These are phyloP conservation scores for Schizochytrium sp. DNA, from an alignment of 108 stramenopile species.

Conservation along the genomic window DNA sequence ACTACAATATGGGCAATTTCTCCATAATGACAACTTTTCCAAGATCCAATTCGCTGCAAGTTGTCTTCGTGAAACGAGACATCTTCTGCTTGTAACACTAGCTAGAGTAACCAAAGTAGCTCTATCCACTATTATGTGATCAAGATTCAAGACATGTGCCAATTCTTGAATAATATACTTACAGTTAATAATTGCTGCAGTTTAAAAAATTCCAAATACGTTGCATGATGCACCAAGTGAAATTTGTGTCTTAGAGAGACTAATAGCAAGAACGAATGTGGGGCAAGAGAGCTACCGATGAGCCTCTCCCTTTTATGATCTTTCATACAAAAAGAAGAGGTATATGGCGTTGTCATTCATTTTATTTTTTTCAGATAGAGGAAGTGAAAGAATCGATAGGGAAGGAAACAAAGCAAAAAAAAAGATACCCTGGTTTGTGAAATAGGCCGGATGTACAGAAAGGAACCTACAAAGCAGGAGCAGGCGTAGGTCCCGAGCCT, in stretches of 20 bases:
- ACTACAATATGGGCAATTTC: no score
- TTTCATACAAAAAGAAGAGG: not conserved
- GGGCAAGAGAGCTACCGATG: not conserved
- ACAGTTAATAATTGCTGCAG: no score
- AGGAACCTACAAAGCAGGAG: constrained; percentile 6
- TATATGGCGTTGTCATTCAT: not conserved
- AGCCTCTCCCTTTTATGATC: not conserved
- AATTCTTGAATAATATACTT: no score
- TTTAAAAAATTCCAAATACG: no score
- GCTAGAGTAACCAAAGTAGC: no score
- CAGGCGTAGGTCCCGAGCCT: constrained; percentile 27
- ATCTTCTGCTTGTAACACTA: no score
- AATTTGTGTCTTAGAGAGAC: not conserved
- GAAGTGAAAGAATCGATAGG: not conserved
- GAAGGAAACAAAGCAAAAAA: not conserved
- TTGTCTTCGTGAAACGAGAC: no score
- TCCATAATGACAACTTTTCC: no score
- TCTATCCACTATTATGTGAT: no score
- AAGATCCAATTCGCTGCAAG: no score
- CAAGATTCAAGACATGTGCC: no score
- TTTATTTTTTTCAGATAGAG: not conserved
- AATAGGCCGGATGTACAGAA: not conserved
- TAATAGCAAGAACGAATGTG: not conserved
- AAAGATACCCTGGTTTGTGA: not conserved
- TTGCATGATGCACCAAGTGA: no score